Evolutionary conservation across 2,329 filamentous ascomycete genomes (phyloP).

Genomic region (Curvularia hawaiiensis): DNA sequence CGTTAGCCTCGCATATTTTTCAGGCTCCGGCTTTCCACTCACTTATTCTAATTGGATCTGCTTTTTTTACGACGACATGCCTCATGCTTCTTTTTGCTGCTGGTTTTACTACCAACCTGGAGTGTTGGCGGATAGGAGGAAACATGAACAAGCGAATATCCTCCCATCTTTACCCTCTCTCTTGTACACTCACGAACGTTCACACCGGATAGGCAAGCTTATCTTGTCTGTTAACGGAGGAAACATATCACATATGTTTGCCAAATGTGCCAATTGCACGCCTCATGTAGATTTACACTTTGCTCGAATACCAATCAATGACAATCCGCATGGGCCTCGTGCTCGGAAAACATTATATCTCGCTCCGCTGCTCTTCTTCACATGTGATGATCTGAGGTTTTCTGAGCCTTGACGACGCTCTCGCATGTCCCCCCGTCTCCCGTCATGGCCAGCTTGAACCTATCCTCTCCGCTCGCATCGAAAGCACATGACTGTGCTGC

Average conservation of each 20-base stretch:
- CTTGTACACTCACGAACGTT: neutral
- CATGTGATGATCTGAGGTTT: neutral
- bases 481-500: neutral
- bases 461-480: neutral
- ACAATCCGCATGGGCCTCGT: neutral
- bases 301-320: neutral
- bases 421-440: neutral
- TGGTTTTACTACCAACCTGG: slow-evolving; percentile 10
- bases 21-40: slow-evolving; percentile 4
- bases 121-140: neutral
- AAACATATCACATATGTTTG: neutral
- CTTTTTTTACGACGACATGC: slow-evolving; percentile 3
- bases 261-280: neutral
- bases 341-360: neutral
- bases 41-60: slow-evolving; percentile 1
- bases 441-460: neutral
- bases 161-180: neutral
- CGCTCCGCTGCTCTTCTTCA: neutral
- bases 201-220: neutral
- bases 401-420: neutral
- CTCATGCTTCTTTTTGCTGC: slow-evolving; percentile 22
- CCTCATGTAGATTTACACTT: neutral
- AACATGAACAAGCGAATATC: neutral
- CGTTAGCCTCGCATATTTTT: neutral
- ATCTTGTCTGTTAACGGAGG: neutral